Percentiles rank a stretch among this genome's conserved stretches.
phyloP scores from a whole-genome alignment of 1,139 yeast species.

The Candida frijolesensis region DNA sequence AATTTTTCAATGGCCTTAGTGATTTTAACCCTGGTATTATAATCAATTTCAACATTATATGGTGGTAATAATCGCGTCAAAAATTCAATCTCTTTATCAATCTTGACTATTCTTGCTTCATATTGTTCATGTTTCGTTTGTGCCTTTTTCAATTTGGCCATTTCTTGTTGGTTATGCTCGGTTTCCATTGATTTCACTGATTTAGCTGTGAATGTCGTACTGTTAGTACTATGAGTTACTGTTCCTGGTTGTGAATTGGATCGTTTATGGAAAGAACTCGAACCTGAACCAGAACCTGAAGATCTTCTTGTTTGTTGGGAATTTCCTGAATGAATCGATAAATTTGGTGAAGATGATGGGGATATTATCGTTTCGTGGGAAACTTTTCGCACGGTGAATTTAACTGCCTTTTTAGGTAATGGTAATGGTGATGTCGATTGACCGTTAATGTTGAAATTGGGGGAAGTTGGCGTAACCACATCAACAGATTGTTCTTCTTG shows the following conservation, averaged over 20 bases:
- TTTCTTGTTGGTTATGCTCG: conserved; percentile 9
- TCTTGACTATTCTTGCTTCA: conserved; percentile 34
- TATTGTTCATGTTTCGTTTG: conserved; percentile 43
- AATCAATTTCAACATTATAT: conserved; percentile 48
- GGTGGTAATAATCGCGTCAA: conserved; percentile 47
- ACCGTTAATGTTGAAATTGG: not conserved
- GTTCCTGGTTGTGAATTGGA: not conserved
- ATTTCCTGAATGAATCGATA: not conserved
- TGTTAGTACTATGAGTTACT: not conserved
- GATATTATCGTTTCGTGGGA: conserved; percentile 34
- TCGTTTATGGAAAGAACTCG: not conserved
- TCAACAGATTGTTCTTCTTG: not conserved
- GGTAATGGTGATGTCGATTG: conserved; percentile 9
- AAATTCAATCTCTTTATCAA: conserved; percentile 44
- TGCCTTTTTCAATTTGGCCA: conserved; percentile 17
- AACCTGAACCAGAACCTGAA: not conserved
- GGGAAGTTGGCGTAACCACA: conserved; percentile 7
- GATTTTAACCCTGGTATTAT: conserved; percentile 44
- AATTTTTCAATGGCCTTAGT: conserved; percentile 47
- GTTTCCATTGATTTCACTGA: not conserved
- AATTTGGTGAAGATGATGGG: conserved; percentile 15
- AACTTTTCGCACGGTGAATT: conserved; percentile 47
- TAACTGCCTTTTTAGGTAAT: conserved; percentile 31
- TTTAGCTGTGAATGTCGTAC: not conserved
- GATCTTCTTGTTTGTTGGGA: conserved; percentile 8